Evolutionary conservation across 345 rosid species (phyloP), one percentile per base, ranked within the genome.

Genomic region (Eucalyptus melliodora): DNA sequence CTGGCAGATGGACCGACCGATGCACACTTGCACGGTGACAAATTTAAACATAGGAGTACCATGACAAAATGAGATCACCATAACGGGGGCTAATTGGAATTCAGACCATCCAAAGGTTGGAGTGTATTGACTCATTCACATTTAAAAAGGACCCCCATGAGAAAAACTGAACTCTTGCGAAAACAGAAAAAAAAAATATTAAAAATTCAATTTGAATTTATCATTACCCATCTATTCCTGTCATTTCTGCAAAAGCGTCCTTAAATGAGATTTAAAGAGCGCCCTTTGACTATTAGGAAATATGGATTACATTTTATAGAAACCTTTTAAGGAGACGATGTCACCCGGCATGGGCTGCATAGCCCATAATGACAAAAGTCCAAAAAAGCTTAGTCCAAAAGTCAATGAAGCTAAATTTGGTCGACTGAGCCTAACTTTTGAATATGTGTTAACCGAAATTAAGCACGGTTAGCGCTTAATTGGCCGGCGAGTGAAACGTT

Each of bases 271-370:
- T 53, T 53, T 53, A 53, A 53, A 53, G 59, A 1, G 26, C 59
- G 59, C 11, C 59, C 59, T 53, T 53, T 53, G 59, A 1, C 59
- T 19, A 21, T 21, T 19, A 0, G 59, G 16, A 60, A 27, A 13
- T 60, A 26, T 30, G 31, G n/a, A 60, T 27, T 2, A 60, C 69
- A 6, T 60, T 6, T 12, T 27, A 27, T 27, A 5, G 16, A 11
- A 24, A 24, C 67, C 16, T 27, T 60, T 60, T 27, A 27, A 60
- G 7, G 67, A 27, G 67, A 60, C n/a, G 16, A 27, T 12, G 67
- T 27, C 2, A 0, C 30, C 30, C 17, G 17, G 34, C 72, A 0
- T 62, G 34, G 17, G 17, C 31, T 62, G 34, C 0, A 4, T 27
- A 3, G 34, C 34, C 30, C 15, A 30, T n/a, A 5, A 26, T 59